These are phyloP conservation scores for Odonthalia washingtoniensis DNA, from an alignment of 31 red algal species.

Conservation along the genomic window DNA sequence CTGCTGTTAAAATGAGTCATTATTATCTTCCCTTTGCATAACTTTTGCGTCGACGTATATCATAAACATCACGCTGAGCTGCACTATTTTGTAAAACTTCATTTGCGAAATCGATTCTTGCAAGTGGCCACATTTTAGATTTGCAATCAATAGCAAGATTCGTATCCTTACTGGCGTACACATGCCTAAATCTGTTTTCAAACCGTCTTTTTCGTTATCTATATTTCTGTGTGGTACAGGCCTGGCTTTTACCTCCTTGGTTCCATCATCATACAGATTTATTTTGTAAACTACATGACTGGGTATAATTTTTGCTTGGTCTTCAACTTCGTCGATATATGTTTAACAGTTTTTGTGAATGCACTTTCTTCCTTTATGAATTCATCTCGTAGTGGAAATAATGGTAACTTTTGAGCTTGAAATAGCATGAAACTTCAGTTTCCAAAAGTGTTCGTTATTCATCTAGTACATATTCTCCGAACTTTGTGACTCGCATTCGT, in stretches of 20 bases:
- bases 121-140: neutral
- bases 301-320: constrained; percentile 32
- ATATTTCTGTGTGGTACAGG: constrained; percentile 11
- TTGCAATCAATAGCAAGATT: constrained; percentile 17
- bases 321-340: neutral
- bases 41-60: neutral
- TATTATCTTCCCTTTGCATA: neutral
- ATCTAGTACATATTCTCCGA: too few relatives aligned
- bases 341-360: constrained; percentile 11
- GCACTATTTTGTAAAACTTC: neutral
- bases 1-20: constrained; percentile 12
- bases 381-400: neutral
- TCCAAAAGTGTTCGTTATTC: too few relatives aligned
- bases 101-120: constrained; percentile 23
- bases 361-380: constrained; percentile 6
- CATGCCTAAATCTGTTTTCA: constrained; percentile 17
- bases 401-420: constrained; percentile 21
- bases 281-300: constrained; percentile 49
- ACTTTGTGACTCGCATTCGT: too few relatives aligned
- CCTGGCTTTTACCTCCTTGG: neutral
- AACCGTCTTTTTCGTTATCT: neutral
- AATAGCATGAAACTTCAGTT: constrained; percentile 2
- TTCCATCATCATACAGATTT: neutral
- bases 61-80: neutral
- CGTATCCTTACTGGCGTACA: constrained; percentile 14